phyloP scores from a whole-genome alignment of 257 asterid species.

The Solanum dulcamara region DNA sequence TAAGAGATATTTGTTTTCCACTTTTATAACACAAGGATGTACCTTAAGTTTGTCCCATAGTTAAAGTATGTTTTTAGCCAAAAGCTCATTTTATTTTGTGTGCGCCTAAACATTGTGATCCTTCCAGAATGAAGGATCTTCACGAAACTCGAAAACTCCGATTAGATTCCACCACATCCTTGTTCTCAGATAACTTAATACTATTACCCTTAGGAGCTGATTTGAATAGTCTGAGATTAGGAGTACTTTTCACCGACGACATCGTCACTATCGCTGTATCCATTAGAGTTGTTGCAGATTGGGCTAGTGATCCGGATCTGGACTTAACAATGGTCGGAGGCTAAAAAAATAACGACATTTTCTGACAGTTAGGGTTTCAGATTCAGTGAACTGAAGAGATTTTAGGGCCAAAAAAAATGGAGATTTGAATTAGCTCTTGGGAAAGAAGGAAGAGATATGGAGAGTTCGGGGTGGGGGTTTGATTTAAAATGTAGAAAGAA shows the following conservation, averaged over 20 bases:
- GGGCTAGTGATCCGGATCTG: slow-evolving; percentile 41
- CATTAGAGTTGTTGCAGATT: slow-evolving; percentile 6
- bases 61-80: too few relatives aligned
- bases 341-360: slow-evolving; percentile 50
- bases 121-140: slow-evolving; percentile 75
- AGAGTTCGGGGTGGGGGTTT: background rate
- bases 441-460: background rate
- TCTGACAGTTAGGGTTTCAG: background rate
- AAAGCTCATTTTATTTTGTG: too few relatives aligned
- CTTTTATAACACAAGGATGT: too few relatives aligned
- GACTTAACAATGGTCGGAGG: slow-evolving; percentile 50
- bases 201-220: slow-evolving; percentile 33
- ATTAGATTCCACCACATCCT: background rate
- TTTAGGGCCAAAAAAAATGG: background rate
- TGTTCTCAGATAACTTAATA: slow-evolving; percentile 21
- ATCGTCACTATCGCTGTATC: slow-evolving; percentile 18
- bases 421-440: background rate
- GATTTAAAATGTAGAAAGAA: background rate
- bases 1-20: too few relatives aligned
- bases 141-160: slow-evolving; percentile 50
- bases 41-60: too few relatives aligned
- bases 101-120: slow-evolving; percentile 92
- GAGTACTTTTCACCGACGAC: slow-evolving; percentile 40
- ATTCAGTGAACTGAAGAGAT: background rate
- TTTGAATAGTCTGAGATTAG: slow-evolving; percentile 34